Evolutionary conservation across 2,329 filamentous ascomycete genomes (phyloP), one percentile per base, ranked within the genome.

Genomic region (Tolypocladium ophioglossoides): DNA sequence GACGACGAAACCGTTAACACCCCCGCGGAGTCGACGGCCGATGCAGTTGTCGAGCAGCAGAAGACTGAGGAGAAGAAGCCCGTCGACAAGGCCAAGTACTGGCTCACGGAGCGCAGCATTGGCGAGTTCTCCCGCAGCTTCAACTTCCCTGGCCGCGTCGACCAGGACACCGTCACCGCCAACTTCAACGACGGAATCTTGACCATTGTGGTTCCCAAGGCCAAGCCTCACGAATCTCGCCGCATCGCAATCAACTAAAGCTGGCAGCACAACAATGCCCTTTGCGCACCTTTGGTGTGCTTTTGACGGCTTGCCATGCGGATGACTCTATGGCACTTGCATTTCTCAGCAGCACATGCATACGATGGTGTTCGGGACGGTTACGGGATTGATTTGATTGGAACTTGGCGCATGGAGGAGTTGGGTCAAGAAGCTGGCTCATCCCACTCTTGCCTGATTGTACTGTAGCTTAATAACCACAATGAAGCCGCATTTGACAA

Each of bases 61-160:
- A 66, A 67, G 53, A 58, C 63, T 34, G 51, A 63, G 57, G 39
- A 55, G 38, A 35, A 55, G 30, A 68, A 70, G 58, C 60, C 67
- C 6, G 62, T 62, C 50, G 71, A 76, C 56, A 70, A 73, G 47
- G 69, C 74, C 62, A 85, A 82, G 70, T 91, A 84, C 77, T 92
- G 87, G 88, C 73, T 84, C 57, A 75, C 76, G 38, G 84, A 88
- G 72, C 82, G 84, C 61, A 79, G 76, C 56, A 72, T 85, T 55
- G 85, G 85, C 66, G 78, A 84, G 60, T 89, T 89, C 72, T 76
- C 79, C 50, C 80, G 86, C 58, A 80, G 76, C 56, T 89, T 89
- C 73, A 80, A 74, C 67, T 89, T 89, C 74, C 83, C 85, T 0
- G 70, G 71, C 52, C 78, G 78, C 32, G 77, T 89, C 57, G 82